These are phyloP conservation scores for Mallotus japonicus DNA, from an alignment of 441 rosid genomes.

Conservation along the genomic window DNA sequence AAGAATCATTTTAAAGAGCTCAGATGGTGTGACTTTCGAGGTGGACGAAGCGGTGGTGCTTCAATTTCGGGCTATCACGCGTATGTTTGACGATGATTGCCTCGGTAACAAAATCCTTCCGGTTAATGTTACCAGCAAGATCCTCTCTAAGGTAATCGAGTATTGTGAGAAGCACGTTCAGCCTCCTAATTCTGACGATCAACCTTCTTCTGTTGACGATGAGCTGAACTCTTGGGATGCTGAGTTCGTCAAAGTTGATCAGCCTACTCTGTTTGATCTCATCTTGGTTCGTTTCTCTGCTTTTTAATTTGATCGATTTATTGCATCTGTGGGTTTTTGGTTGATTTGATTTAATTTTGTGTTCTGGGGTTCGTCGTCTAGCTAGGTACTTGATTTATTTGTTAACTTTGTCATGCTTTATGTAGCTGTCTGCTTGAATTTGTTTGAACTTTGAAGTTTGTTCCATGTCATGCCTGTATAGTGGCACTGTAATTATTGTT, in stretches of 20 bases:
- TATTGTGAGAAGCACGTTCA: slow-evolving; percentile 50
- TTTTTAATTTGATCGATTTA: not conserved
- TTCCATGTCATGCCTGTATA: not conserved
- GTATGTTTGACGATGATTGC: slow-evolving; percentile 47
- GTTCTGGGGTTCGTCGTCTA: not conserved
- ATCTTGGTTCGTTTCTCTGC: slow-evolving; percentile 35
- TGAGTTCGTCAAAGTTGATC: slow-evolving; percentile 71
- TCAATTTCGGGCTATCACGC: slow-evolving; percentile 48
- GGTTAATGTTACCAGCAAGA: slow-evolving; percentile 42
- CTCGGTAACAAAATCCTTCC: slow-evolving; percentile 40
- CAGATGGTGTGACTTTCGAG: slow-evolving; percentile 46
- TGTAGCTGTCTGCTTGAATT: not conserved
- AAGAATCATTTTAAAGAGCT: slow-evolving; percentile 44
- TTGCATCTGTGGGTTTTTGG: not conserved
- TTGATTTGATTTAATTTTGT: not conserved
- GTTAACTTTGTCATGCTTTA: too few species aligned
- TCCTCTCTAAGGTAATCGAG: slow-evolving; percentile 45
- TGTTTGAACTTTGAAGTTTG: not conserved
- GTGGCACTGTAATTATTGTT: not conserved
- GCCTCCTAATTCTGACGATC: slow-evolving; percentile 37
- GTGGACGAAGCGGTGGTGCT: slow-evolving; percentile 47
- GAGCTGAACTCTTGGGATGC: slow-evolving; percentile 63
- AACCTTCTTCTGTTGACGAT: slow-evolving; percentile 27
- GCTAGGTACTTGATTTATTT: not conserved
- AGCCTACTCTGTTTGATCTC: slow-evolving; percentile 62